Percentiles rank a stretch among this genome's conserved stretches.
Evolutionary conservation across 192 early-diverging fungal genomes (phyloP).

Genomic region (Coemansia sp.): DNA sequence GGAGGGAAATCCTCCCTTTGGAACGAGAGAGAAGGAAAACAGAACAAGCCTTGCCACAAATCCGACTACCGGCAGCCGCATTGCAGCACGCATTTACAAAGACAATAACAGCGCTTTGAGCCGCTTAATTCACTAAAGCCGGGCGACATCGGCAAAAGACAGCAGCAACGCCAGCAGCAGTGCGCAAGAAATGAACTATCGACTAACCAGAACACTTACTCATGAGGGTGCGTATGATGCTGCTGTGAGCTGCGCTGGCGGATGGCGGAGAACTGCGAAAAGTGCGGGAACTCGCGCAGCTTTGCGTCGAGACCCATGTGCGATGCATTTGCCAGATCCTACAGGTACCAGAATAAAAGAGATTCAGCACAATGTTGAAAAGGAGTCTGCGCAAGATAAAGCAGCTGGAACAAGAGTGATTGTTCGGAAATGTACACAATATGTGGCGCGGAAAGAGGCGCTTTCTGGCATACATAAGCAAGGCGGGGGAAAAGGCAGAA

Average conservation of each 20-base stretch:
- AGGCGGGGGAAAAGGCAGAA: neutral
- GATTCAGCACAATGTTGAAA: neutral
- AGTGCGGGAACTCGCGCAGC: slow-evolving; percentile 55
- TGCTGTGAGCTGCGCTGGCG: slow-evolving; percentile 30
- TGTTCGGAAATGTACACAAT: neutral
- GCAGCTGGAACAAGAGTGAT: neutral
- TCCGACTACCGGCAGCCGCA: no score
- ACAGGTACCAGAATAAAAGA: slow-evolving; percentile 12
- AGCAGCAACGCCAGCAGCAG: no score
- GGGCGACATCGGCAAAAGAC: no score
- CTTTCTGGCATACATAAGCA: neutral
- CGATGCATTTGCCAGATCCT: slow-evolving; percentile 51
- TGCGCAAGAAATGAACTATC: no score
- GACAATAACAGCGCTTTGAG: neutral
- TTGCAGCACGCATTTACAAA: no score
- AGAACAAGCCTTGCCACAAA: no score
- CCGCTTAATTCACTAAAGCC: no score
- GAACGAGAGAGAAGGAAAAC: no score
- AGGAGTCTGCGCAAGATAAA: slow-evolving; percentile 3
- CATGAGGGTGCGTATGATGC: slow-evolving; percentile 21
- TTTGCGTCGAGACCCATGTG: slow-evolving; percentile 54
- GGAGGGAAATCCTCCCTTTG: neutral
- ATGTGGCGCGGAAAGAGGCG: neutral
- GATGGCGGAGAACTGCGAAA: slow-evolving; percentile 43
- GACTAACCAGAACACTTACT: slow-evolving; percentile 28